Evolutionary conservation across 192 early-diverging fungal genomes (phyloP).

Genomic region (Coemansia sp.): DNA sequence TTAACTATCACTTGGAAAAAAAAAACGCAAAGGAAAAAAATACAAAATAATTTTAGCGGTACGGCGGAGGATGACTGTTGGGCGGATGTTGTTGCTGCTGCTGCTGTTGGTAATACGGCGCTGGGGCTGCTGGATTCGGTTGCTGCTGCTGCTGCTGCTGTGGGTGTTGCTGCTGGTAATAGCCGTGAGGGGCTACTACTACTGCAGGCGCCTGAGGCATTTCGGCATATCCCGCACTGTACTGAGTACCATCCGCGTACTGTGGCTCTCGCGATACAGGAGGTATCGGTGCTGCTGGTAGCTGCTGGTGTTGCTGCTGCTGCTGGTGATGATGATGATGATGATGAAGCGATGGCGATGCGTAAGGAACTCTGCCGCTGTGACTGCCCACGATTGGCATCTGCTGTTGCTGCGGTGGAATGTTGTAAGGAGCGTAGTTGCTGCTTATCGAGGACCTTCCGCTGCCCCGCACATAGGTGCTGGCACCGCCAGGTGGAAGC

Average conservation of each 20-base stretch:
- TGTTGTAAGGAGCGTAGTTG: conserved; percentile 10
- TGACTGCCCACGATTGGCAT: not conserved
- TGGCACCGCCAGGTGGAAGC: not conserved
- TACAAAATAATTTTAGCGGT: conserved; percentile 3
- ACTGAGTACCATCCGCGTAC: not conserved
- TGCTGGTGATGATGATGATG: not conserved
- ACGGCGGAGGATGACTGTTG: conserved; percentile 1
- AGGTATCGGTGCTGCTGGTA: not conserved
- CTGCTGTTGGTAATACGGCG: conserved; percentile 12
- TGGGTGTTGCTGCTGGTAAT: conserved; percentile 12
- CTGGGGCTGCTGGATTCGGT: conserved; percentile 8
- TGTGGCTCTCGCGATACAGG: not conserved
- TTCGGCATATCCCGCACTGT: not conserved
- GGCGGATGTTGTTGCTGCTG: conserved; percentile 6
- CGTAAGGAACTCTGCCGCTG: not conserved
- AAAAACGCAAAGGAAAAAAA: not conserved
- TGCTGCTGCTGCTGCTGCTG: conserved; percentile 18
- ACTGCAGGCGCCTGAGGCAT: not conserved
- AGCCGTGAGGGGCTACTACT: not conserved
- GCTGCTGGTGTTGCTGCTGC: not conserved
- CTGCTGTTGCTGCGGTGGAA: conserved; percentile 11
- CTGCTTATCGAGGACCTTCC: conserved; percentile 17
- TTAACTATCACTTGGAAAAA: not conserved
- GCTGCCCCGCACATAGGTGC: not conserved
- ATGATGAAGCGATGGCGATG: conserved; percentile 2